Percentiles rank a stretch among this genome's conserved stretches.
These are phyloP conservation scores for Teratosphaeria zuluensis DNA, from an alignment of 2,329 filamentous ascomycete genomes.

Conservation along the genomic window DNA sequence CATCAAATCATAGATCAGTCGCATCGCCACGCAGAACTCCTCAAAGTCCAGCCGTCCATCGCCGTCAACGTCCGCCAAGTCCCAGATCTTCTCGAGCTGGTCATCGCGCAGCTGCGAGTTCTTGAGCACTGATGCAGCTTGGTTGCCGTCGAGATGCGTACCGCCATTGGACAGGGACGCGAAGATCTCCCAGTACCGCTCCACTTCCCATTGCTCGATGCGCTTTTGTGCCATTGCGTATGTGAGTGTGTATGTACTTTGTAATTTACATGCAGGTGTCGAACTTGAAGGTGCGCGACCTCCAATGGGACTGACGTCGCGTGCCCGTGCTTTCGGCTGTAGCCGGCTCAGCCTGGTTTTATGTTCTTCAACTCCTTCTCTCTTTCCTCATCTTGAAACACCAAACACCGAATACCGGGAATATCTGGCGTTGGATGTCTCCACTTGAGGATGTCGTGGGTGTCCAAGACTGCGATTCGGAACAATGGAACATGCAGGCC, in stretches of 20 bases:
- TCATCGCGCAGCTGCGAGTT: conserved; percentile 63
- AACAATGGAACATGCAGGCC: too few relatives aligned
- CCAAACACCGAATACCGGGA: too few relatives aligned
- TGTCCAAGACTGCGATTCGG: too few relatives aligned
- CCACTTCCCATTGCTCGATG: conserved; percentile 65
- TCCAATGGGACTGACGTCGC: background rate
- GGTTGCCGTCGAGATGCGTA: conserved; percentile 55
- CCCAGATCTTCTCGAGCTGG: conserved; percentile 96
- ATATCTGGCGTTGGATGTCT: too few relatives aligned
- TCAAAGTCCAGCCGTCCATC: conserved; percentile 98
- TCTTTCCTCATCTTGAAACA: background rate
- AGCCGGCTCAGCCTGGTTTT: background rate
- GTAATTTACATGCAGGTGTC: background rate
- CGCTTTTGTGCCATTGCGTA: conserved; percentile 29
- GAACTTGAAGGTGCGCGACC: background rate
- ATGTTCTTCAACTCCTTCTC: background rate
- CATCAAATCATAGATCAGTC: conserved; percentile 91
- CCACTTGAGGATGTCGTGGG: too few relatives aligned
- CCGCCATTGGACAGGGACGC: conserved; percentile 55
- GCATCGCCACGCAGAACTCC: conserved; percentile 98
- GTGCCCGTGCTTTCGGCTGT: background rate
- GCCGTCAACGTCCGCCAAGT: conserved; percentile 91
- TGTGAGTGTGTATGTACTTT: background rate
- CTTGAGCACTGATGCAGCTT: conserved; percentile 62
- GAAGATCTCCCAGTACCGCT: conserved; percentile 75